These are phyloP conservation scores for Inosperma sp. DNA, from an alignment of 768 basidiomycete species.

Conservation along the genomic window DNA sequence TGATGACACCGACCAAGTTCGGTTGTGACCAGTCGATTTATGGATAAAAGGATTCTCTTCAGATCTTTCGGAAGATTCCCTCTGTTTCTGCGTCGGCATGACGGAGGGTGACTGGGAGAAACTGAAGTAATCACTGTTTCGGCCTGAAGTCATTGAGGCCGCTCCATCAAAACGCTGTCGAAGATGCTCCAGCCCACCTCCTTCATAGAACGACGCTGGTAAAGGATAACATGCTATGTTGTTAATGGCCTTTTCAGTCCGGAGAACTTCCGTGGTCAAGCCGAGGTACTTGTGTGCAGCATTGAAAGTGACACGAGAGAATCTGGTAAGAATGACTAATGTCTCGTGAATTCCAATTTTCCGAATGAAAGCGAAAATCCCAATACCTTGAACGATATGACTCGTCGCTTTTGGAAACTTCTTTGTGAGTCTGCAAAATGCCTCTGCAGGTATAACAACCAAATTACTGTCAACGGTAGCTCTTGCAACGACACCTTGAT, in stretches of 20 bases:
- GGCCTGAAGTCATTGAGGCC: slow-evolving; percentile 42
- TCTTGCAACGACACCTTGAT: slow-evolving; percentile 81
- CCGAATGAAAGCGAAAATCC: slow-evolving; percentile 4
- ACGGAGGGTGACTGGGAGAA: slow-evolving; percentile 27
- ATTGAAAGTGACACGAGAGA: slow-evolving; percentile 95
- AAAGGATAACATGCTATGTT: slow-evolving; percentile 95
- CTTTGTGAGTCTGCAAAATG: slow-evolving; percentile 89
- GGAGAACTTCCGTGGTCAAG: slow-evolving; percentile 88
- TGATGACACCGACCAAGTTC: slow-evolving; percentile 32
- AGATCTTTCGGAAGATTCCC: no score
- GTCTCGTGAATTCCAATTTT: slow-evolving; percentile 12
- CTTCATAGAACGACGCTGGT: slow-evolving; percentile 86
- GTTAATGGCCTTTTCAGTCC: slow-evolving; percentile 96
- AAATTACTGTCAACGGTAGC: slow-evolving; percentile 92
- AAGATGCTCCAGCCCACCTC: slow-evolving; percentile 83
- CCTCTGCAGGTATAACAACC: slow-evolving; percentile 98
- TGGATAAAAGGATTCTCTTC: slow-evolving; percentile 18
- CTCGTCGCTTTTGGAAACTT: slow-evolving; percentile 97
- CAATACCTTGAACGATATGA: slow-evolving; percentile 87
- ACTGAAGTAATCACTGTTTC: slow-evolving; percentile 57
- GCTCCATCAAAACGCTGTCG: slow-evolving; percentile 83
- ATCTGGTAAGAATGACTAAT: slow-evolving; percentile 87
- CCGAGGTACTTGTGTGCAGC: slow-evolving; percentile 97
- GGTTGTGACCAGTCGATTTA: slow-evolving; percentile 17
- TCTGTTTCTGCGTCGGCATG: slow-evolving; percentile 16